These are phyloP conservation scores for Boletus vermiculosoides DNA, from an alignment of 768 basidiomycete species.

Conservation along the genomic window DNA sequence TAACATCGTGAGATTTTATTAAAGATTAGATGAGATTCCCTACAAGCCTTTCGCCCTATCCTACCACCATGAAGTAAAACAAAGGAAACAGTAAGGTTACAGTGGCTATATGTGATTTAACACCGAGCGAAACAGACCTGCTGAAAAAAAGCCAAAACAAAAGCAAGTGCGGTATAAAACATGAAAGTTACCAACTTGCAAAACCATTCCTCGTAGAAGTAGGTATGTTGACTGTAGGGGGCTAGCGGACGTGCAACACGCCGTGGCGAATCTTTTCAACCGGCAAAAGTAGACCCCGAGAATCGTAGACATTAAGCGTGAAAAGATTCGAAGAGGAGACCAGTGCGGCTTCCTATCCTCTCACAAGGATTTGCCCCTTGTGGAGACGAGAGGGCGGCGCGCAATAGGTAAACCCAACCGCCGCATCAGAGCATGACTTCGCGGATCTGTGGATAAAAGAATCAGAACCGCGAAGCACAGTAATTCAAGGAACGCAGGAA, in stretches of 20 bases:
- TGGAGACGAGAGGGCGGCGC: not conserved
- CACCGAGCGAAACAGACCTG: not conserved
- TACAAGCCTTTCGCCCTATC: not conserved
- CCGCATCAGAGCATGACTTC: slow-evolving; percentile 47
- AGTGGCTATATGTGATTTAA: not conserved
- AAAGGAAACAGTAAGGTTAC: not conserved
- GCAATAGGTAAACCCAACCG: not conserved
- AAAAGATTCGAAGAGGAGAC: not conserved
- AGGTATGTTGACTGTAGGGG: no score
- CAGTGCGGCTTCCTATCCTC: not conserved
- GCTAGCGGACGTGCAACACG: not conserved
- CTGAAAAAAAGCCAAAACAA: not conserved
- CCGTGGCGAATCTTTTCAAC: slow-evolving; percentile 5
- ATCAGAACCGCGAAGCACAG: not conserved
- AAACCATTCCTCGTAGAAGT: not conserved
- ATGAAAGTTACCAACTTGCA: not conserved
- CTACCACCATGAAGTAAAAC: not conserved
- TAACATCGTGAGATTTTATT: not conserved
- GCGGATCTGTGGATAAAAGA: slow-evolving; percentile 41
- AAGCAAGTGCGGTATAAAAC: not conserved
- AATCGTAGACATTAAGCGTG: not conserved
- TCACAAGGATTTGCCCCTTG: not conserved
- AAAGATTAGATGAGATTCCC: no score
- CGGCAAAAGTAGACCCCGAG: not conserved
- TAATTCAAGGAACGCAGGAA: not conserved